Conservation (phyloP, 2,329 filamentous ascomycete species). For the Sclerotinia sclerotiorum region DNA sequence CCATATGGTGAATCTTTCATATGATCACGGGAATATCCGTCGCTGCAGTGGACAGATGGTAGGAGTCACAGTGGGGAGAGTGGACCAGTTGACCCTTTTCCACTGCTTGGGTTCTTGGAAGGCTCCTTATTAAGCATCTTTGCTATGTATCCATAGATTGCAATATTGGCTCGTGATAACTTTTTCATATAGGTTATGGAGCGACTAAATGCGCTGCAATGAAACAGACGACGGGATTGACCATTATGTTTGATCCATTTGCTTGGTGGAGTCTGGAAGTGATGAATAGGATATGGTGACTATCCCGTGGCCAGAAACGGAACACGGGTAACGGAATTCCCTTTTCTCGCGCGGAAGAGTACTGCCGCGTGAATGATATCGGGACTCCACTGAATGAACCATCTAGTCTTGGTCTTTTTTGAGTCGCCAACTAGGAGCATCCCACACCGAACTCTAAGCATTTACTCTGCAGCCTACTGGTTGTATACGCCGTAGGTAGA, state of each 20-base stretch:
- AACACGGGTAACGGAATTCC: neutral
- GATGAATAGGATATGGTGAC: neutral
- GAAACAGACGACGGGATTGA: constrained; percentile 6
- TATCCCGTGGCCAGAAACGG: neutral
- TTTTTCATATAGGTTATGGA: neutral
- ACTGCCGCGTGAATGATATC: constrained; percentile 5
- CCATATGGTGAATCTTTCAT: neutral
- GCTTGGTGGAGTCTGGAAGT: neutral
- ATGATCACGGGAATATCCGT: neutral
- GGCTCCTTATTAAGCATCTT: neutral
- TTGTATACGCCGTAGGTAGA: neutral
- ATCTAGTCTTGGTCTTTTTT: neutral
- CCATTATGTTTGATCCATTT: neutral
- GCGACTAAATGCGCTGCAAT: constrained; percentile 3
- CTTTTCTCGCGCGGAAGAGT: constrained; percentile 4
- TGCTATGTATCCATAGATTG: neutral
- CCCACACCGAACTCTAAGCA: neutral
- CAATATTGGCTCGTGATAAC: constrained; percentile 8
- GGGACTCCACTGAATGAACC: neutral
- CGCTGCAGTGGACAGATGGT: neutral
- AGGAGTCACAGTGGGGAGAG: constrained; percentile 16
- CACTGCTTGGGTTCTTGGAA: neutral
- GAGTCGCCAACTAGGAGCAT: neutral
- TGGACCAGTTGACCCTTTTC: neutral
- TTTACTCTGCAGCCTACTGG: neutral